phyloP scores from a whole-genome alignment of 78 protist genomes.

The Protostelium mycophagum region DNA sequence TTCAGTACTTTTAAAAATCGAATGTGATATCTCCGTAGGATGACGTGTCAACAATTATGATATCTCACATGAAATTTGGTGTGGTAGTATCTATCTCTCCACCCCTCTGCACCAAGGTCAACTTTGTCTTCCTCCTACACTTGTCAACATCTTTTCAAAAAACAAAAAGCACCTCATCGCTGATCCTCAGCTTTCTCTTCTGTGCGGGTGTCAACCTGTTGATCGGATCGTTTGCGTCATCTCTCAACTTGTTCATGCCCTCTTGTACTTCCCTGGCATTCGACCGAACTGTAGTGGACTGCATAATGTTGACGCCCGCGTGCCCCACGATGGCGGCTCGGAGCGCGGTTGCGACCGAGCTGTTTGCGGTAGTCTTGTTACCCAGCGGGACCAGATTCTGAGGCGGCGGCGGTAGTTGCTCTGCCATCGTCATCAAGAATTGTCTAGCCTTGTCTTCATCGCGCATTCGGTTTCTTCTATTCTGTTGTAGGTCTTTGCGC shows the following conservation, averaged over 20 bases:
- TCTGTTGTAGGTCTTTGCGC: background rate
- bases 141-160: no score
- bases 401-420: background rate
- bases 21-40: background rate
- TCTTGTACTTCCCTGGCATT: background rate
- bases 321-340: background rate
- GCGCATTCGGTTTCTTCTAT: background rate
- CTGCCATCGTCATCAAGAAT: background rate
- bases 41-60: background rate
- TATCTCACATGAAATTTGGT: conserved; percentile 43
- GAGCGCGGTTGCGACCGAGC: background rate
- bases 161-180: background rate
- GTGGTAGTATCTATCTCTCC: conserved; percentile 89
- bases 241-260: background rate
- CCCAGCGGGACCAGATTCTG: background rate
- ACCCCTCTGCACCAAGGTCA: conserved; percentile 68
- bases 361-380: background rate
- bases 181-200: background rate
- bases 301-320: background rate
- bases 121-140: conserved; percentile 33
- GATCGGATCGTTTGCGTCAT: background rate
- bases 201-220: background rate
- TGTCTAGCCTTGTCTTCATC: background rate
- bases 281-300: background rate
- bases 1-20: conserved; percentile 11